phyloP scores from a whole-genome alignment of 2,329 filamentous ascomycete genomes.

The Podosphaera fusca region DNA sequence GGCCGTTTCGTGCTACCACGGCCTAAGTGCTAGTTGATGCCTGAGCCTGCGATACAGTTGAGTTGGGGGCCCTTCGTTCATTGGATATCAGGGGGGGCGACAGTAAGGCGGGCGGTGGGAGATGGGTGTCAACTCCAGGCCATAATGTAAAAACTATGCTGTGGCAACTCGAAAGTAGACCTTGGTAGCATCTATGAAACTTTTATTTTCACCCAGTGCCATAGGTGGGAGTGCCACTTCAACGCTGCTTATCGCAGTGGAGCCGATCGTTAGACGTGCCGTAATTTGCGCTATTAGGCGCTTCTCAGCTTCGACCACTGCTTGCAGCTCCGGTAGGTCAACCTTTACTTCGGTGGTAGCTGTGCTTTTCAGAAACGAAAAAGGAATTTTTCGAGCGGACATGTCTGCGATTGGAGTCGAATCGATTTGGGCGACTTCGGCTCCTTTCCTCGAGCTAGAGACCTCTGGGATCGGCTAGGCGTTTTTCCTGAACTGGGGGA shows the following conservation, averaged over 20 bases:
- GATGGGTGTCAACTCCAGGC: background rate
- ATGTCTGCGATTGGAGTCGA: too few relatives aligned
- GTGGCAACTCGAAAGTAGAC: background rate
- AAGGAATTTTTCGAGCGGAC: background rate
- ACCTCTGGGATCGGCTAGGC: too few relatives aligned
- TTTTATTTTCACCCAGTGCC: background rate
- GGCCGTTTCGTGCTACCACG: too few relatives aligned
- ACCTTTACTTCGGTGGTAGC: background rate
- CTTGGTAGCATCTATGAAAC: background rate
- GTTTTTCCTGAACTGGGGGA: too few relatives aligned
- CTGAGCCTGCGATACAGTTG: too few relatives aligned
- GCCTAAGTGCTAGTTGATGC: too few relatives aligned
- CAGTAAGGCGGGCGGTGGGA: too few relatives aligned
- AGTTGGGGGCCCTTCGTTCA: too few relatives aligned
- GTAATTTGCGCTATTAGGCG: background rate
- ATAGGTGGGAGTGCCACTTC: background rate
- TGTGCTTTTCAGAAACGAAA: background rate
- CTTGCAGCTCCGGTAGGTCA: too few relatives aligned
- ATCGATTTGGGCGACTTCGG: too few relatives aligned
- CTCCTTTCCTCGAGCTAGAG: too few relatives aligned
- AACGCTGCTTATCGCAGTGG: background rate
- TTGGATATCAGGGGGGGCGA: too few relatives aligned
- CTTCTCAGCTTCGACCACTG: background rate
- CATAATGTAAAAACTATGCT: background rate
- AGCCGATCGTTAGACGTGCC: background rate